Evolutionary conservation across 2,329 filamentous ascomycete species (phyloP).

Genomic region (Diplodia sapinea): DNA sequence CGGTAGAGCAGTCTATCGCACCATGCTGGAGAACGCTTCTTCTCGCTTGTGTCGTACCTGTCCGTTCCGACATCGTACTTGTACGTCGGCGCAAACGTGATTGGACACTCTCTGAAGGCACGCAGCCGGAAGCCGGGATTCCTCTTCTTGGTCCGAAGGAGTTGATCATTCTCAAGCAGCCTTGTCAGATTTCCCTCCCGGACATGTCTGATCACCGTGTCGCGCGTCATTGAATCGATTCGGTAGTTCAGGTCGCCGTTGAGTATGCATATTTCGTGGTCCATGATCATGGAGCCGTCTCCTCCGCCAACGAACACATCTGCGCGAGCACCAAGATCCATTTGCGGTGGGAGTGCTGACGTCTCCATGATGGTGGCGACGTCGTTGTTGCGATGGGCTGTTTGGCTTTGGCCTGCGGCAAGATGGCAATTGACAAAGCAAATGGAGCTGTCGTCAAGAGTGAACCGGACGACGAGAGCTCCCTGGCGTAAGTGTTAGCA

Average conservation of each 20-base stretch:
- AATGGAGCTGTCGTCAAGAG: conserved; percentile 89
- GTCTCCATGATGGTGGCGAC: conserved; percentile 87
- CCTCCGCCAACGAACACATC: conserved; percentile 90
- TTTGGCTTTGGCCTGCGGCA: conserved; percentile 90
- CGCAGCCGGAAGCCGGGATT: conserved; percentile 89
- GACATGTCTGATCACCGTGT: conserved; percentile 86
- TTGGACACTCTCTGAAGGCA: conserved; percentile 87
- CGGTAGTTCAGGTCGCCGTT: conserved; percentile 98
- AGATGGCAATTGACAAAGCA: conserved; percentile 98
- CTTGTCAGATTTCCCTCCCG: conserved; percentile 81
- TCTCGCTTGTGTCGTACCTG: conserved; percentile 92
- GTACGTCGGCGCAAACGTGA: conserved; percentile 94
- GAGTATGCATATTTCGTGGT: conserved; percentile 95
- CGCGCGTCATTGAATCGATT: conserved; percentile 94
- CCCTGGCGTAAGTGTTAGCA: conserved; percentile 57
- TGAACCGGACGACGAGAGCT: conserved; percentile 87
- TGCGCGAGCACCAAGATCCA: conserved; percentile 67
- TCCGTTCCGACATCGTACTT: conserved; percentile 98
- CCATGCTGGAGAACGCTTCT: conserved; percentile 93
- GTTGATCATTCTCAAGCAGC: conserved; percentile 89
- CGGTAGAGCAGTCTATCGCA: conserved; percentile 92
- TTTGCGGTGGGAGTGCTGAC: conserved; percentile 73
- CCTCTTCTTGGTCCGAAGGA: conserved; percentile 84
- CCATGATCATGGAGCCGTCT: conserved; percentile 91
- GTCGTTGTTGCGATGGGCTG: conserved; percentile 89